These are phyloP conservation scores for Russula sp. DNA, from an alignment of 768 basidiomycete genomes.

Conservation along the genomic window DNA sequence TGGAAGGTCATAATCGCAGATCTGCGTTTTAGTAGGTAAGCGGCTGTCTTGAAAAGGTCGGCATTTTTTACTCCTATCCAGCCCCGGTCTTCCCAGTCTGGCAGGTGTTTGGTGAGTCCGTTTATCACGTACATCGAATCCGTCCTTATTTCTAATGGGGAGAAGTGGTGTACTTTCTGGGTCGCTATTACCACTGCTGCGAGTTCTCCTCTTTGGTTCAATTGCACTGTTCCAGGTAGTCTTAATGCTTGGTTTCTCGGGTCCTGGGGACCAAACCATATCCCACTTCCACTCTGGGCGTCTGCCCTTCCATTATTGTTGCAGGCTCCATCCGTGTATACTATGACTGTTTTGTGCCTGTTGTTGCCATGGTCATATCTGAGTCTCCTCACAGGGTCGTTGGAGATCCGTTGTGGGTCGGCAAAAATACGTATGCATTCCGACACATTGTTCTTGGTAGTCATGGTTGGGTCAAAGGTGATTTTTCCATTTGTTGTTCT, in stretches of 20 bases:
- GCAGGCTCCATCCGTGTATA: not conserved
- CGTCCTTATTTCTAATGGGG: not conserved
- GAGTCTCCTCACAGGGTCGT: no score
- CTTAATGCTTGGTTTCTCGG: not conserved
- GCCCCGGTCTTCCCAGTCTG: not conserved
- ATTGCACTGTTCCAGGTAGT: not conserved
- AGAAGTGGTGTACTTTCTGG: not conserved
- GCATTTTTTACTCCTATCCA: no score
- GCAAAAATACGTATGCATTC: not conserved
- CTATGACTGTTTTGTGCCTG: no score
- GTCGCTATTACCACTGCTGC: not conserved
- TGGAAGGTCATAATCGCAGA: no score
- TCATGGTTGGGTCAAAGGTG: no score
- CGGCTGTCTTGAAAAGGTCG: no score
- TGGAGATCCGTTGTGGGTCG: no score
- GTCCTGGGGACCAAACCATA: not conserved
- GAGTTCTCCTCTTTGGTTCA: not conserved
- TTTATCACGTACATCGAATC: not conserved
- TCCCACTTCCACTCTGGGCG: not conserved
- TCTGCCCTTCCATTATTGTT: not conserved
- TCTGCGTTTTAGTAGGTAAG: no score
- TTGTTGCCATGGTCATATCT: no score
- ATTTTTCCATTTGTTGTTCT: not conserved
- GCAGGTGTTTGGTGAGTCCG: not conserved
- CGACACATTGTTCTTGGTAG: no score